Percentiles rank a stretch among this genome's conserved stretches.
Conservation (phyloP, 1,284 basidiomycete genomes). For the Bondarzewia mesenterica region DNA sequence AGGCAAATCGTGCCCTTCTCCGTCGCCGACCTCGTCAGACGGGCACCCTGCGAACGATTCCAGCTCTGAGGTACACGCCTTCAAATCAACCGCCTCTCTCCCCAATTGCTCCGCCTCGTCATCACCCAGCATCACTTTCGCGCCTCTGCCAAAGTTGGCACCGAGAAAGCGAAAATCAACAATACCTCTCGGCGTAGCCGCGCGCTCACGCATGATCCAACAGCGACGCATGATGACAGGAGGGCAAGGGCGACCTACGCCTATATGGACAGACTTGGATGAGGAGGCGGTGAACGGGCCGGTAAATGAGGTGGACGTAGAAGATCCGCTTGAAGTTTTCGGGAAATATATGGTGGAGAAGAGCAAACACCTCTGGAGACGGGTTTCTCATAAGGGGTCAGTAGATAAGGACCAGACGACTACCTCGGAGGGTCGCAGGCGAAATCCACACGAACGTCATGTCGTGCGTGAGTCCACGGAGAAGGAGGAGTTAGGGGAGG, state of each 20-base stretch:
- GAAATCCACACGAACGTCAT: not conserved
- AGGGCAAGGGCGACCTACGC: slow-evolving; percentile 1
- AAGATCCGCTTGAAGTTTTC: slow-evolving; percentile 14
- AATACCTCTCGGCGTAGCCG: slow-evolving; percentile 56
- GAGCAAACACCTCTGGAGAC: slow-evolving; percentile 13
- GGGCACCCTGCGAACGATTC: slow-evolving; percentile 1
- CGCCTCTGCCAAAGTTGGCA: slow-evolving; percentile 52
- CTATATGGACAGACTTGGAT: slow-evolving; percentile 8
- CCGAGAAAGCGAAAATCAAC: slow-evolving; percentile 46
- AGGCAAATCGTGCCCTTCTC: slow-evolving; percentile 6
- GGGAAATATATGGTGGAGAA: slow-evolving; percentile 11
- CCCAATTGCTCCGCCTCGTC: slow-evolving; percentile 10
- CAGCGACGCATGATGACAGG: slow-evolving; percentile 19
- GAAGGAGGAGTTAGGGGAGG: not conserved
- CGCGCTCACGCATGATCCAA: slow-evolving; percentile 42
- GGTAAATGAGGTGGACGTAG: slow-evolving; percentile 7
- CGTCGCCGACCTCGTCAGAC: slow-evolving; percentile 8
- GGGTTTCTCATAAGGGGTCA: slow-evolving; percentile 9
- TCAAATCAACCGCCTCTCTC: slow-evolving; percentile 7
- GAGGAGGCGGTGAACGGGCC: slow-evolving; percentile 1
- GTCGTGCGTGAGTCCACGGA: not conserved
- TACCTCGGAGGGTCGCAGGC: not conserved
- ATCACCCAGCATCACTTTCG: slow-evolving; percentile 43
- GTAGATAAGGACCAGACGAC: not conserved
- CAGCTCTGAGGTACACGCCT: slow-evolving; percentile 1